A percentile compares a stretch with the other conserved stretches of the same genome.
These are phyloP conservation scores for Starmerella potacharoeniae DNA, from an alignment of 805 yeast species.

Conservation along the genomic window DNA sequence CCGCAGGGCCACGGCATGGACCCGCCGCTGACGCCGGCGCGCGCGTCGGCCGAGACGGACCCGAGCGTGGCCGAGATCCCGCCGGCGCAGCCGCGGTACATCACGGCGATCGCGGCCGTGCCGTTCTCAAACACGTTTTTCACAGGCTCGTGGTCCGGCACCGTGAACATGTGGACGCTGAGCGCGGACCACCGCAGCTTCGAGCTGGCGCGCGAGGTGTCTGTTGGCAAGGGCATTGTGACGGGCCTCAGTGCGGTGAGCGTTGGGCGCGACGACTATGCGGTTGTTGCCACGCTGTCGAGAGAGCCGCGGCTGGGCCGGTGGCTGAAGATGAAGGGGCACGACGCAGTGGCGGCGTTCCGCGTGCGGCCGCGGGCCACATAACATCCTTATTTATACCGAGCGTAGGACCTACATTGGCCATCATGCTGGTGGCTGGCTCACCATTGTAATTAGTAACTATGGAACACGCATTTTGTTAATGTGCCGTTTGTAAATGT, in stretches of 20 bases:
- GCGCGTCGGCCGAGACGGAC: conserved; percentile 41
- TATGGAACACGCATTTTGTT: too few species aligned
- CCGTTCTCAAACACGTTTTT: conserved; percentile 78
- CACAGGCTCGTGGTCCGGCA: conserved; percentile 82
- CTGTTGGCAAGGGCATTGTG: conserved; percentile 52
- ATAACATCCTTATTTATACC: neutral
- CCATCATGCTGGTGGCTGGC: neutral
- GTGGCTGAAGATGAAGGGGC: conserved; percentile 55
- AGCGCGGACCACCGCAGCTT: conserved; percentile 54
- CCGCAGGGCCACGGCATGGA: conserved; percentile 69
- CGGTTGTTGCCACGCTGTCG: conserved; percentile 52
- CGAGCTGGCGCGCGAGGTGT: conserved; percentile 42
- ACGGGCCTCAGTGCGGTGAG: conserved; percentile 28
- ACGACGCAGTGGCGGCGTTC: conserved; percentile 20
- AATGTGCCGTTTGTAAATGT: too few species aligned
- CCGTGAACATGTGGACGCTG: conserved; percentile 66
- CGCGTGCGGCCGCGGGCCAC: neutral
- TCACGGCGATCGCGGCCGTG: conserved; percentile 67
- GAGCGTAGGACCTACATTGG: neutral
- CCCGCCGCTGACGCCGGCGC: conserved; percentile 38
- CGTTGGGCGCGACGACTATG: conserved; percentile 31
- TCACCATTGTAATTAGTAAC: too few species aligned
- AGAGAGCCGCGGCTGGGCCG: conserved; percentile 86
- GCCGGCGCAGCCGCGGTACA: conserved; percentile 67
- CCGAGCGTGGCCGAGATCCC: conserved; percentile 36